Percentiles rank a stretch among this genome's conserved stretches.
Conservation (phyloP, 2,329 filamentous ascomycete genomes). For the Knoxdaviesia proteae region DNA sequence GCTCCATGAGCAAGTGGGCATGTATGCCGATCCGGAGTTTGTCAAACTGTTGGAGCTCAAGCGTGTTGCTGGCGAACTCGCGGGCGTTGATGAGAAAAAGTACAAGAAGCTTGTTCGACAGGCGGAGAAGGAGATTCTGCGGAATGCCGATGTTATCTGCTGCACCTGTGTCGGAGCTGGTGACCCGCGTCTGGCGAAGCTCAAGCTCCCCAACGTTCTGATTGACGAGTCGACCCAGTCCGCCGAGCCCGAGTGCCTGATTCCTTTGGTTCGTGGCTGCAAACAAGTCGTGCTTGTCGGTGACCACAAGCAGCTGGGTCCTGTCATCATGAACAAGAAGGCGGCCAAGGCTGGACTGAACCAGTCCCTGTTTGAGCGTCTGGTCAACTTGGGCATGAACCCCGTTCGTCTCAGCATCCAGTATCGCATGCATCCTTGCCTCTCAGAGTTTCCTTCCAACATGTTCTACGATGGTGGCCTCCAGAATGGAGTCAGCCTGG, state of each 20-base stretch:
- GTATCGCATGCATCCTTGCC: conserved; percentile 96
- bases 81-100: conserved; percentile 93
- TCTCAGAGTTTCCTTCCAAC: conserved; percentile 94
- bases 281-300: conserved; percentile 98
- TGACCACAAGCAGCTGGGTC: conserved; percentile 92
- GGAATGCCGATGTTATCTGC: conserved; percentile 92
- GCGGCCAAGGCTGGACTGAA: conserved; percentile 93
- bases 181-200: conserved; percentile 83
- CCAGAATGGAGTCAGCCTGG: conserved; percentile 86
- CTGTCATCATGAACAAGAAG: conserved; percentile 99
- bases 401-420: conserved; percentile 92
- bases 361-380: conserved; percentile 92
- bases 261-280: conserved; percentile 86
- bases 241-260: conserved; percentile 97
- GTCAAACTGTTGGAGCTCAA: conserved; percentile 87
- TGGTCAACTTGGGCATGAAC: conserved; percentile 75
- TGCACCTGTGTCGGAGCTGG: conserved; percentile 96
- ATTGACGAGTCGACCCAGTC: conserved; percentile 98
- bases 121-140: conserved; percentile 86
- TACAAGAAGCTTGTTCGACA: conserved; percentile 88
- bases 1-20: conserved; percentile 87
- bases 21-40: conserved; percentile 89
- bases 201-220: conserved; percentile 94
- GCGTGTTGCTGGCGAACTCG: conserved; percentile 73
- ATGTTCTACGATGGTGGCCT: conserved; percentile 99